phyloP scores from a whole-genome alignment of 2,329 filamentous ascomycete genomes.

The Cladosporium phlei region DNA sequence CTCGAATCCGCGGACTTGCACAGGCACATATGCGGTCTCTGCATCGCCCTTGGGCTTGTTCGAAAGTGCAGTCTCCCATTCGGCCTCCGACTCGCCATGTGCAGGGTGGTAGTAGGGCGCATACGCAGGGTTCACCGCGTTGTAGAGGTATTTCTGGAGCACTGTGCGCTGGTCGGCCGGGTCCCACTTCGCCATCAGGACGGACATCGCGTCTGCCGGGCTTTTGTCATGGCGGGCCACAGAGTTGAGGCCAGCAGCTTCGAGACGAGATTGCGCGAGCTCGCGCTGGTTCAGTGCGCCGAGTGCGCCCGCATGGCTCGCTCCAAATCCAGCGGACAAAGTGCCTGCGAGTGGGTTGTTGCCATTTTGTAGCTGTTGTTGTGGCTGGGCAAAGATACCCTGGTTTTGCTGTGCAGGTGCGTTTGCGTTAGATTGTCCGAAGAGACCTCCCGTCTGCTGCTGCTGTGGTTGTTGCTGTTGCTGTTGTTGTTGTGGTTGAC shows the following conservation, averaged over 20 bases:
- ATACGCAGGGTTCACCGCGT: conserved; percentile 68
- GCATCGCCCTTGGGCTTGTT: conserved; percentile 61
- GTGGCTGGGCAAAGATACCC: conserved; percentile 11
- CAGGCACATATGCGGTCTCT: conserved; percentile 65
- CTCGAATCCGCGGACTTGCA: conserved; percentile 68
- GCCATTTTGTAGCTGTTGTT: conserved; percentile 16
- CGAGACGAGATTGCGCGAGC: conserved; percentile 19
- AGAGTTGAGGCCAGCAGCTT: conserved; percentile 16
- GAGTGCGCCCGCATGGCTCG: conserved; percentile 19
- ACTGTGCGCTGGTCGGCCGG: conserved; percentile 62
- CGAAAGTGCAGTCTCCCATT: conserved; percentile 79
- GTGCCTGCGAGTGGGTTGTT: conserved; percentile 16
- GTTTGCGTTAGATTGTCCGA: conserved; percentile 1
- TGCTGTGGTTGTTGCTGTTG: conserved; percentile 16
- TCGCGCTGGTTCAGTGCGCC: conserved; percentile 25
- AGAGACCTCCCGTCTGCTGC: conserved; percentile 8
- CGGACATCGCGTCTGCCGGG: conserved; percentile 67
- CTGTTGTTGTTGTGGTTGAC: too few species aligned
- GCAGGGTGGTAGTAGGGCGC: conserved; percentile 73
- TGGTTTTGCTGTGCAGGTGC: conserved; percentile 20
- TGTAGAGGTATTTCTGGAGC: conserved; percentile 84
- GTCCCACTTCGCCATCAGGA: conserved; percentile 70
- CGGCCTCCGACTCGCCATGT: conserved; percentile 65
- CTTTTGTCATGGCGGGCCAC: conserved; percentile 56
- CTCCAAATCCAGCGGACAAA: conserved; percentile 26